phyloP scores from a whole-genome alignment of 1,284 basidiomycete species.

The Cryptococcus sp. region DNA sequence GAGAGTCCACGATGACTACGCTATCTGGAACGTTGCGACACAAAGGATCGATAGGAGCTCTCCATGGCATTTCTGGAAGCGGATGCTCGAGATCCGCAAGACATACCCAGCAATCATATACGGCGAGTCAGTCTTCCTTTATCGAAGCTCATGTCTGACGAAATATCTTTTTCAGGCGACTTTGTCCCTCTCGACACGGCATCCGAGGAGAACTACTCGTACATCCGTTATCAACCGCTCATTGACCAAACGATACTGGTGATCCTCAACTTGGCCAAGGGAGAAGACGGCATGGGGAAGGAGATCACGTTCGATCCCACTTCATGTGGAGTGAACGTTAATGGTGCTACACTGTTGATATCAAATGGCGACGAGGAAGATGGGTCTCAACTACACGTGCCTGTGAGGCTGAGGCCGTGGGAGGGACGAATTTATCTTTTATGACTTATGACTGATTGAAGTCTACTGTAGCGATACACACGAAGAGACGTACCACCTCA shows the following conservation, averaged over 20 bases:
- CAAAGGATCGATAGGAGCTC: conserved; percentile 59
- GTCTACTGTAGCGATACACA: too few species aligned
- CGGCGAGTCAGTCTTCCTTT: background rate
- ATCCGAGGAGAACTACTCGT: background rate
- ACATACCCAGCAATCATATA: conserved; percentile 47
- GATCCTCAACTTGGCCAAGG: background rate
- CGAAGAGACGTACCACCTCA: too few species aligned
- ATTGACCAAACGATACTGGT: background rate
- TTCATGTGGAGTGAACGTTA: background rate
- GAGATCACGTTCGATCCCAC: background rate
- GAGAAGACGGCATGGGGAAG: background rate
- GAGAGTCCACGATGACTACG: conserved; percentile 69
- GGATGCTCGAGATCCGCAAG: conserved; percentile 60
- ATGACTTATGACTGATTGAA: background rate
- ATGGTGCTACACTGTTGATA: background rate
- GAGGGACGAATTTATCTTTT: background rate
- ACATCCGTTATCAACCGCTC: background rate
- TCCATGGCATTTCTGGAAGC: conserved; percentile 64
- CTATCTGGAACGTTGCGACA: conserved; percentile 62
- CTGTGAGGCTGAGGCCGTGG: background rate
- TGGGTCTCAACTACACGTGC: background rate
- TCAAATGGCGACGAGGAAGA: background rate
- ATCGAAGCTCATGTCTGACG: background rate
- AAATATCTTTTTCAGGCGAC: background rate
- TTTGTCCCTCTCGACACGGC: background rate